Conservation (phyloP, 768 basidiomycete genomes). For the Panellus pusillus region DNA sequence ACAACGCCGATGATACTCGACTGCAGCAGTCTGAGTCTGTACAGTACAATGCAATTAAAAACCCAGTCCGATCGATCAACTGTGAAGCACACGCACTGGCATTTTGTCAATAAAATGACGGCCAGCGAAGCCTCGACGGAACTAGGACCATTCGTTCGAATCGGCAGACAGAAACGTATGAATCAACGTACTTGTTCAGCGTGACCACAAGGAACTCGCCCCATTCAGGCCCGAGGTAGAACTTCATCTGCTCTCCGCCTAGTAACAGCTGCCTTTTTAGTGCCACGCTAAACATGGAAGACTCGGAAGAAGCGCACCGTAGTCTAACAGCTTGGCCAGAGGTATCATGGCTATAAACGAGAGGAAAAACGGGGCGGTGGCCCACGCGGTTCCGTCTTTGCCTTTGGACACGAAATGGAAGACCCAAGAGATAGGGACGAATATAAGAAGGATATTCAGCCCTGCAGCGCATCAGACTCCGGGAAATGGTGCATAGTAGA, state of each 20-base stretch:
- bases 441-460: constrained; percentile 3
- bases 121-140: constrained; percentile 51
- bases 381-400: constrained; percentile 23
- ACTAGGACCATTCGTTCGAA: constrained; percentile 26
- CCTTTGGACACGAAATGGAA: background rate
- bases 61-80: background rate
- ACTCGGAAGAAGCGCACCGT: constrained; percentile 22
- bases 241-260: constrained; percentile 47
- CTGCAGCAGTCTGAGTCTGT: constrained; percentile 44
- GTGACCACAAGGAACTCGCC: constrained; percentile 54
- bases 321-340: constrained; percentile 51
- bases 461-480: too few species aligned
- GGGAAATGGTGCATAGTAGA: too few species aligned
- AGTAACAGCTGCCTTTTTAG: too few species aligned
- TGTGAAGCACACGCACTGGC: constrained; percentile 40
- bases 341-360: constrained; percentile 51
- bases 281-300: too few species aligned
- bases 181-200: constrained; percentile 44
- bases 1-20: constrained; percentile 58
- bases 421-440: background rate
- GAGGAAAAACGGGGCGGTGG: constrained; percentile 15
- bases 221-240: constrained; percentile 49
- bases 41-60: background rate
- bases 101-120: constrained; percentile 44
- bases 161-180: background rate